Evolutionary conservation across 345 rosid genomes (phyloP).

Genomic region (Trapa bicornis): DNA sequence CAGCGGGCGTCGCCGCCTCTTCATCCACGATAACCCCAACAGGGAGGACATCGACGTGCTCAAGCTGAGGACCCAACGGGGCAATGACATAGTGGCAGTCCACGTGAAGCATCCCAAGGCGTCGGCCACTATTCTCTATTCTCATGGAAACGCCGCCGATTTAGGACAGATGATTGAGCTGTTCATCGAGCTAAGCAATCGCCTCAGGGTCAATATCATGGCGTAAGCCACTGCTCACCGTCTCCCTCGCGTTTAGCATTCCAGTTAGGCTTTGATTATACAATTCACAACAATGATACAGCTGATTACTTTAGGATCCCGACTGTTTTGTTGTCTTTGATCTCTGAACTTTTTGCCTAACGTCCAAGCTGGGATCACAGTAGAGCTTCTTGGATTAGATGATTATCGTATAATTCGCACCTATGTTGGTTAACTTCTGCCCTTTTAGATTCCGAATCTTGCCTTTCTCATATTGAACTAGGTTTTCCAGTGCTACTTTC

Average conservation of each 20-base stretch:
- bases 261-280: neutral
- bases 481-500: neutral
- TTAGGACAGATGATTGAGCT: constrained; percentile 93
- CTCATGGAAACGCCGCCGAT: constrained; percentile 98
- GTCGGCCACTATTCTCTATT: constrained; percentile 60
- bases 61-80: constrained; percentile 67
- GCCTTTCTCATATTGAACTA: neutral
- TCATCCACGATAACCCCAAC: constrained; percentile 45
- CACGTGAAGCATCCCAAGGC: constrained; percentile 72
- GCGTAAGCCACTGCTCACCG: constrained; percentile 37
- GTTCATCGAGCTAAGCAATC: constrained; percentile 70
- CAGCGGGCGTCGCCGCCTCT: constrained; percentile 15
- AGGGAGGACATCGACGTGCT: constrained; percentile 58
- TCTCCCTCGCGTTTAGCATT: neutral
- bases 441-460: neutral
- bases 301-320: neutral
- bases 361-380: neutral
- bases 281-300: neutral
- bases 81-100: constrained; percentile 70
- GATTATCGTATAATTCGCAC: neutral
- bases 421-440: neutral
- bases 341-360: neutral
- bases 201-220: constrained; percentile 74
- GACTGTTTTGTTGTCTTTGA: neutral
- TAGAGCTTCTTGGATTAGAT: neutral